Evolutionary conservation across 352 stramenopile genomes (phyloP).

Genomic region (Phytophthora sp.): DNA sequence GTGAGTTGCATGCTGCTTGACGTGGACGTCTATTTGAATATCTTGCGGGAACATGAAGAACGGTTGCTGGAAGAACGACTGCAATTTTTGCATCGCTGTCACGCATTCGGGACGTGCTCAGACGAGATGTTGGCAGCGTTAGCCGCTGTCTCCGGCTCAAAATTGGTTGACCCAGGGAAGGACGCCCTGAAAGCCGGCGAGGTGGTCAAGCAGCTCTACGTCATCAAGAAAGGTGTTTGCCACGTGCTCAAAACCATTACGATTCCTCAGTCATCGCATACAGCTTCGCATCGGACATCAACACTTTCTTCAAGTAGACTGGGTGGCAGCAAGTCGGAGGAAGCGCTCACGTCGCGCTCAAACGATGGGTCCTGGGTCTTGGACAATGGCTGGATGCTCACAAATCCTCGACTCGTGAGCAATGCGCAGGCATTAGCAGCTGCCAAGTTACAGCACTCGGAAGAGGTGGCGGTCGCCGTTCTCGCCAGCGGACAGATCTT

Average conservation of each 20-base stretch:
- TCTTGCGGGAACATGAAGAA: conserved; percentile 57
- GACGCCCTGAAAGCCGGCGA: conserved; percentile 61
- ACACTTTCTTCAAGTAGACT: not conserved
- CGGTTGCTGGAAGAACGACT: conserved; percentile 52
- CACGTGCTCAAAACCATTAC: conserved; percentile 68
- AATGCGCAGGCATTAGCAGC: conserved; percentile 34
- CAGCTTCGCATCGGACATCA: conserved; percentile 1
- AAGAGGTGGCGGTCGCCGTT: conserved; percentile 66
- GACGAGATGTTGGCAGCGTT: conserved; percentile 58
- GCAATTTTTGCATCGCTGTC: conserved; percentile 61
- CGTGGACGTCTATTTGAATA: conserved; percentile 49
- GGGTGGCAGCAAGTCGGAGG: conserved; percentile 22
- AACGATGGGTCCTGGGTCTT: conserved; percentile 78
- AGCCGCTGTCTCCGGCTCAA: conserved; percentile 50
- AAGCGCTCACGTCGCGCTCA: conserved; percentile 35
- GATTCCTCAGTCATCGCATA: conserved; percentile 14
- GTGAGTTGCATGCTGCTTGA: conserved; percentile 63
- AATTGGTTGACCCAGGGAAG: conserved; percentile 60
- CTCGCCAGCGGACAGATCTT: conserved; percentile 76
- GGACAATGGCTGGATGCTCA: conserved; percentile 85
- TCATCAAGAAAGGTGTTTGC: conserved; percentile 76
- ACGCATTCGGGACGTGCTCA: conserved; percentile 65
- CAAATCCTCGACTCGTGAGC: conserved; percentile 71
- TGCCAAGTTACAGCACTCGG: conserved; percentile 18
- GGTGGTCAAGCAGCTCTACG: conserved; percentile 64